A percentile compares a stretch with the other conserved stretches of the same genome.
Conservation (phyloP, 2,329 filamentous ascomycete species). For the Ascochyta koolunga region DNA sequence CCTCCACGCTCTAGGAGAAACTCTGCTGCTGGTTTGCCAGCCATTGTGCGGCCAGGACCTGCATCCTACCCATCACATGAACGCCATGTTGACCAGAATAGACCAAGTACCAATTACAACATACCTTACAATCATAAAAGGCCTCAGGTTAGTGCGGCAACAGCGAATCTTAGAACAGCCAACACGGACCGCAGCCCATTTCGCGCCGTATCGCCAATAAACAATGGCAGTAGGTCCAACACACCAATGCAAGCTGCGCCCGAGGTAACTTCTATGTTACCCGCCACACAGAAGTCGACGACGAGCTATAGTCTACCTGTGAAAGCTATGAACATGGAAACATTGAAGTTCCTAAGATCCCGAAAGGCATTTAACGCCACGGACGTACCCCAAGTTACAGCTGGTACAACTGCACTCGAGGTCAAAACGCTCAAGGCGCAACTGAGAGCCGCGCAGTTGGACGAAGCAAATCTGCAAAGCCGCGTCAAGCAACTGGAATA, state of each 20-base stretch:
- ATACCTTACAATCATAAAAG: neutral
- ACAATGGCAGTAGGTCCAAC: slow-evolving; percentile 23
- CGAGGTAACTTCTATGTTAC: slow-evolving; percentile 30
- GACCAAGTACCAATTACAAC: slow-evolving; percentile 8
- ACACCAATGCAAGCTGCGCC: slow-evolving; percentile 29
- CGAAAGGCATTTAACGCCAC: neutral
- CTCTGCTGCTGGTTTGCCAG: slow-evolving; percentile 13
- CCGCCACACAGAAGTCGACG: neutral
- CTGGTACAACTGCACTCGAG: neutral
- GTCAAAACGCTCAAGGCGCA: neutral
- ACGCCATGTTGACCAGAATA: slow-evolving; percentile 18
- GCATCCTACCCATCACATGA: slow-evolving; percentile 9
- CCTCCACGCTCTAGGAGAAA: slow-evolving; percentile 18
- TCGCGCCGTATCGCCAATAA: slow-evolving; percentile 16
- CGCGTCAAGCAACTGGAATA: neutral
- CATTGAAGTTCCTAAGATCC: neutral
- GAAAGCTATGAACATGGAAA: neutral
- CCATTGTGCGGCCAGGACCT: slow-evolving; percentile 4
- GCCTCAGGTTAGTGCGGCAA: neutral
- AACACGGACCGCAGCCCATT: slow-evolving; percentile 9
- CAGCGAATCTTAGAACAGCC: neutral
- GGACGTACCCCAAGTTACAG: neutral
- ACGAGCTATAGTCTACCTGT: neutral
- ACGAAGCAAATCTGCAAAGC: neutral
- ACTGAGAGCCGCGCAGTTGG: neutral